Evolutionary conservation across 495 filamentous ascomycete genomes (phyloP), one percentile per base, ranked within the genome.

Genomic region (Podospora conica): DNA sequence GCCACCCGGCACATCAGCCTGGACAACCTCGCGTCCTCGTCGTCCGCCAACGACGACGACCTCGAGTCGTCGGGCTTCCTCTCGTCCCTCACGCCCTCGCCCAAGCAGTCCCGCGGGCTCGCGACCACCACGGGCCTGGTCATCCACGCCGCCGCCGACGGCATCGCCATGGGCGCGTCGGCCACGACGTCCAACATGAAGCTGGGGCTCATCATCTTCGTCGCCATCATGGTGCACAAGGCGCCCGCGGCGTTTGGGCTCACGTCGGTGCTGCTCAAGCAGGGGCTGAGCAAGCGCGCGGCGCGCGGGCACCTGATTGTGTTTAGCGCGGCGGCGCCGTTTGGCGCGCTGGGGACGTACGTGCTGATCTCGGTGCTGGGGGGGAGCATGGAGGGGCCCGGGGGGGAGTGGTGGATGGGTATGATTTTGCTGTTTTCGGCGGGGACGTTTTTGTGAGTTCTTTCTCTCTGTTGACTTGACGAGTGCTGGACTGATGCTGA

Each of bases 191-290:
- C 88, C 20, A 86, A 90, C 67, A 85, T 85, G 53, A 90, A 88
- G 18, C 79, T 98, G 8, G 90, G 81, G 31, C 86, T 97, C 53
- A 91, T 98, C 68, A 91, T 98, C 55, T 98, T 98, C 71, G 72
- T 97, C 22, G 95, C 95, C 6, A 96, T 98, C 65, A 93, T 98
- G 90, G 84, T 98, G 2, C 95, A 98, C 72, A 98, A 98, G 77
- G 94, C 93, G 0, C 95, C 95, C 0, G 96, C 95, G 0, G 95
- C 95, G 0, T 98, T 98, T 76, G 96, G 95, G 3, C 80, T 98
- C 21, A 97, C 93, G 0, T 91, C 91, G 11, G 85, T 97, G 7
- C 77, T 98, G 55, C 77, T 98, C 28, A 93, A 93, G 75, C 91
- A 96, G 69, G 93, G 93, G 0, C 79, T 97, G 9, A 89, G 88